A percentile compares a stretch with the other conserved stretches of the same genome.
Conservation (phyloP, 2,329 filamentous ascomycete genomes). For the Penicillium sp. region DNA sequence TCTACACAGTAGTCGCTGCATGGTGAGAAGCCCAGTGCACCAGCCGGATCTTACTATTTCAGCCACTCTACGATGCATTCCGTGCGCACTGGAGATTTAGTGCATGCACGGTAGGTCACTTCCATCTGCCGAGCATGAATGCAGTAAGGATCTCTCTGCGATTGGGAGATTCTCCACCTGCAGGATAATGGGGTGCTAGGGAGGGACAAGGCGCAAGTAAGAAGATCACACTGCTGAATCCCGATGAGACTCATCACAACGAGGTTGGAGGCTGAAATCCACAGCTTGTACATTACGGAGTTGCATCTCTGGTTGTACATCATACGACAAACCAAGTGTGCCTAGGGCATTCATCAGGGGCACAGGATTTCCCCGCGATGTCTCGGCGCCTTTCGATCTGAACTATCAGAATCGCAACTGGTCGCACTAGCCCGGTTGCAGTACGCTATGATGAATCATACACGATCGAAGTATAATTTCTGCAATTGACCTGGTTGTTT, state of each 20-base stretch:
- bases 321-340: background rate
- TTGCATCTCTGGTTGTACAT: background rate
- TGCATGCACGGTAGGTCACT: slow-evolving; percentile 28
- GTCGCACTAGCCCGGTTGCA: slow-evolving; percentile 17
- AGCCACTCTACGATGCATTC: slow-evolving; percentile 26
- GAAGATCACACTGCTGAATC: background rate
- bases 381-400: slow-evolving; percentile 25
- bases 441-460: slow-evolving; percentile 15
- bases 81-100: slow-evolving; percentile 23
- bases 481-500: slow-evolving; percentile 13
- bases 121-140: slow-evolving; percentile 20
- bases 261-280: background rate
- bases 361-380: slow-evolving; percentile 16
- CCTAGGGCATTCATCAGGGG: background rate
- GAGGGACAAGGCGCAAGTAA: background rate
- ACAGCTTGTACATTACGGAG: background rate
- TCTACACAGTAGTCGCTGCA: slow-evolving; percentile 23
- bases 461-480: slow-evolving; percentile 16
- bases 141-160: slow-evolving; percentile 13
- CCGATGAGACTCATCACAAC: background rate
- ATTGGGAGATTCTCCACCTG: slow-evolving; percentile 11
- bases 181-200: slow-evolving; percentile 6
- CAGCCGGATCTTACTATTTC: slow-evolving; percentile 24
- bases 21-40: slow-evolving; percentile 9
- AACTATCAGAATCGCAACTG: slow-evolving; percentile 25